Evolutionary conservation across 208 protist genomes (phyloP), one percentile per base, ranked within the genome.

Genomic region (Trypanosoma mega): DNA sequence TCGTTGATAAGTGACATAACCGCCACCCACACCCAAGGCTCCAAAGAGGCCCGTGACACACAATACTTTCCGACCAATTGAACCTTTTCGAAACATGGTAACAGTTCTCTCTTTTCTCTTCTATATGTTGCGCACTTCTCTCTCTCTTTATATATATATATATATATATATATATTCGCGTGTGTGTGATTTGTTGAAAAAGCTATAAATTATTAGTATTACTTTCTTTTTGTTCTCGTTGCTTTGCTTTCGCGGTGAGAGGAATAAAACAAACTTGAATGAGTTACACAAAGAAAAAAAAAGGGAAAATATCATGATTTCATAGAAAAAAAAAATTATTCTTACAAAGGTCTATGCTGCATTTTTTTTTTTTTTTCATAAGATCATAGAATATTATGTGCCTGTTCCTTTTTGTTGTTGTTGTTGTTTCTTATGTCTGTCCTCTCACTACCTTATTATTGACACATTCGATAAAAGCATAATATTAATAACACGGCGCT

Each of bases 1-100:
- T 46, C 81, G 80, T 57, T 91, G 74, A 63, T 93, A 95, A 49
- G 79, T 80, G 1, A 74, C 62, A 49, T 90, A 90, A 21, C 73
- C 85, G 9, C 78, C 80, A 39, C 72, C 87, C 0, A 74, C 24
- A 11, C 70, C 81, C 12, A 78, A 71, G 20, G 62, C 43, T 8
- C 63, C 80, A 9, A 61, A 34, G 16, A 74, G 37, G 5, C 65
- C 67, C 14, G 68, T 65, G 14, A 62, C 65, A 21, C 63, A 43
- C 8, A 90, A 57, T 2, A 81, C 36, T 60, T 84, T 81, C 20
- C 85, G 64, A 21, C 74, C 59, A 20, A 76, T 48, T 2, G 65
- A 76, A 9, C 80, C 68, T 23, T 81, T 90, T 39, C 37, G 46
- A 55, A 90, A 84, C 69, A 85, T 78, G 23, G 31, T 73, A 1